These are phyloP conservation scores for Apiospora kogelbergensis DNA, from an alignment of 2,329 filamentous ascomycete species.

Conservation along the genomic window DNA sequence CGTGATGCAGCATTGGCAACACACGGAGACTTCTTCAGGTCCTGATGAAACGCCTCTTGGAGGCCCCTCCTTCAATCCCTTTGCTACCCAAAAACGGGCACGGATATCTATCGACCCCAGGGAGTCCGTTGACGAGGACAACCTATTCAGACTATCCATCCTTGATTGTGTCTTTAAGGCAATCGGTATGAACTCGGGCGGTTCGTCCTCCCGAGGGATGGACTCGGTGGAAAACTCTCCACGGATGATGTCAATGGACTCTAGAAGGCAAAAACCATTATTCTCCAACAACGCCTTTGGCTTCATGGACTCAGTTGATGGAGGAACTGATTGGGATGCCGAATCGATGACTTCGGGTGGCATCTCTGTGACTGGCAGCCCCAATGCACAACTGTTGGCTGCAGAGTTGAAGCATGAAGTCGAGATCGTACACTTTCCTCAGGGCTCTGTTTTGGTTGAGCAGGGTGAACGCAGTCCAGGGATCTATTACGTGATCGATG, in stretches of 20 bases:
- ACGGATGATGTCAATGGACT: constrained; percentile 79
- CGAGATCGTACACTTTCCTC: constrained; percentile 96
- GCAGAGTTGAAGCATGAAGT: constrained; percentile 88
- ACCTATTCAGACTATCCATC: constrained; percentile 84
- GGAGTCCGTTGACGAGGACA: constrained; percentile 84
- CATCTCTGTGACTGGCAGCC: constrained; percentile 58
- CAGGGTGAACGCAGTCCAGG: constrained; percentile 97
- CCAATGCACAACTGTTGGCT: constrained; percentile 64
- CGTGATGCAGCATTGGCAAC: constrained; percentile 26
- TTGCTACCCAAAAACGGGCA: constrained; percentile 49
- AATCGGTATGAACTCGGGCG: constrained; percentile 74
- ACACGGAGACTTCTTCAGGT: constrained; percentile 33
- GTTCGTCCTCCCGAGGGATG: constrained; percentile 62
- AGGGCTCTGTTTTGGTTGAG: constrained; percentile 91
- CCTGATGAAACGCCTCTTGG: constrained; percentile 44
- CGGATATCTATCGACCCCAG: constrained; percentile 64
- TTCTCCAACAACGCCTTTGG: constrained; percentile 86
- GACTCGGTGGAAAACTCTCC: constrained; percentile 86
- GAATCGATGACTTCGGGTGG: constrained; percentile 80
- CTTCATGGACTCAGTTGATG: constrained; percentile 83
- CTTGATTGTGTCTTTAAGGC: constrained; percentile 95
- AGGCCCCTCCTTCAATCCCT: constrained; percentile 55
- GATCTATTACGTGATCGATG: constrained; percentile 95
- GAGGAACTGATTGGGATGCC: constrained; percentile 75
- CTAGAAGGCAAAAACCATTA: constrained; percentile 73